A percentile compares a stretch with the other conserved stretches of the same genome.
Evolutionary conservation across 2,329 filamentous ascomycete species (phyloP).

Genomic region (Rutstroemia sp.): DNA sequence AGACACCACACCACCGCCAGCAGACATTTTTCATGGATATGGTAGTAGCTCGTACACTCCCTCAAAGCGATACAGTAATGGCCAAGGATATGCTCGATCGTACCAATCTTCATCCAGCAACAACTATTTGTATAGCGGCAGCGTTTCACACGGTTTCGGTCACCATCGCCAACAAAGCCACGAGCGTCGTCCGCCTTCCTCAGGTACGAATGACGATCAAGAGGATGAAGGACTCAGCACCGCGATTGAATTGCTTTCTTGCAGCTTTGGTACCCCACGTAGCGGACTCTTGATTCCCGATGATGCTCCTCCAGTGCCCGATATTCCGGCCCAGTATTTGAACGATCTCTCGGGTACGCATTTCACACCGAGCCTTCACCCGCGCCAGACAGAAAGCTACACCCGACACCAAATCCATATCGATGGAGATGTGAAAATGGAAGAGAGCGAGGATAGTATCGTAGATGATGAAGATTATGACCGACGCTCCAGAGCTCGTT

Average conservation of each 20-base stretch:
- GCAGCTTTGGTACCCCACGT: slow-evolving; percentile 73
- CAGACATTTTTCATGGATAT: slow-evolving; percentile 45
- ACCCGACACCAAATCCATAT: slow-evolving; percentile 47
- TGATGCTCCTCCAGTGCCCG: slow-evolving; percentile 81
- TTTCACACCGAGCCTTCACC: slow-evolving; percentile 48
- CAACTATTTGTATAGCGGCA: slow-evolving; percentile 44
- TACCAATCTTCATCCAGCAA: slow-evolving; percentile 64
- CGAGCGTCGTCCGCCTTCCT: slow-evolving; percentile 70
- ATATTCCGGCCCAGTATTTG: slow-evolving; percentile 73
- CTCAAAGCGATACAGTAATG: slow-evolving; percentile 53
- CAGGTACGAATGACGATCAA: slow-evolving; percentile 67
- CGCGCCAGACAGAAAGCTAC: slow-evolving; percentile 56
- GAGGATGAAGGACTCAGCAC: slow-evolving; percentile 83
- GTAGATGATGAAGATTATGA: slow-evolving; percentile 60
- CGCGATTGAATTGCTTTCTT: slow-evolving; percentile 82
- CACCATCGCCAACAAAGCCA: slow-evolving; percentile 63
- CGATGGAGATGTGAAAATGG: slow-evolving; percentile 61
- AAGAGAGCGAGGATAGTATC: slow-evolving; percentile 55
- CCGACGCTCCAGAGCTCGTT: slow-evolving; percentile 52
- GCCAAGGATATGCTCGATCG: slow-evolving; percentile 61
- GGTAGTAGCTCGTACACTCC: slow-evolving; percentile 32
- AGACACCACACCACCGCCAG: slow-evolving; percentile 86
- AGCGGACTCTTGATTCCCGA: slow-evolving; percentile 57
- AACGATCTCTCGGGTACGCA: slow-evolving; percentile 51
- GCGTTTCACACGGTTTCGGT: slow-evolving; percentile 42